Evolutionary conservation across 2,329 filamentous ascomycete species (phyloP).

Genomic region (Trichoderma endophyticum): DNA sequence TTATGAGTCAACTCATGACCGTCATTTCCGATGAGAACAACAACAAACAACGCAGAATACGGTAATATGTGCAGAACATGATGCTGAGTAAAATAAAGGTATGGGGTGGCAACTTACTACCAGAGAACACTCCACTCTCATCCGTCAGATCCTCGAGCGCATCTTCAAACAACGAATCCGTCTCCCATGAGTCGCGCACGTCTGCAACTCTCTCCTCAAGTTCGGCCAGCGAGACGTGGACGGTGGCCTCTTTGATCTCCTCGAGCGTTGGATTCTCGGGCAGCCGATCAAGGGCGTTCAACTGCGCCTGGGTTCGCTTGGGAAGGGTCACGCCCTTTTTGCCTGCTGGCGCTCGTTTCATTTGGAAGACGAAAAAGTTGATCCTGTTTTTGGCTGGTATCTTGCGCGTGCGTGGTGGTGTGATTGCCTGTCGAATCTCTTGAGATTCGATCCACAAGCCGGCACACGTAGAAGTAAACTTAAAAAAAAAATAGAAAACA

Average conservation of each 20-base stretch:
- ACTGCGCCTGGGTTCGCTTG: conserved; percentile 32
- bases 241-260: conserved; percentile 36
- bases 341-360: conserved; percentile 24
- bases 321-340: conserved; percentile 32
- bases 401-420: background rate
- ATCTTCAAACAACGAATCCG: conserved; percentile 62
- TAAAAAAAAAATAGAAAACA: background rate
- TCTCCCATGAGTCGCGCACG: conserved; percentile 57
- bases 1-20: background rate
- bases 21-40: background rate
- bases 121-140: conserved; percentile 44
- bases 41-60: background rate
- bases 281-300: conserved; percentile 36
- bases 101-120: conserved; percentile 38
- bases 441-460: background rate
- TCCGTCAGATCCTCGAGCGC: conserved; percentile 57
- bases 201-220: conserved; percentile 52
- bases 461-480: background rate
- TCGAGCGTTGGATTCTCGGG: conserved; percentile 34
- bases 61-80: background rate
- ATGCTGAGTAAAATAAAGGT: background rate
- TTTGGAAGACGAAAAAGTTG: background rate
- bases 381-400: background rate
- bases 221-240: conserved; percentile 40
- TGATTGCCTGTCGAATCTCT: background rate